A percentile compares a stretch with the other conserved stretches of the same genome.
These are phyloP conservation scores for Zea mays DNA, from an alignment of 176 grass and related monocot species.

Conservation along the genomic window DNA sequence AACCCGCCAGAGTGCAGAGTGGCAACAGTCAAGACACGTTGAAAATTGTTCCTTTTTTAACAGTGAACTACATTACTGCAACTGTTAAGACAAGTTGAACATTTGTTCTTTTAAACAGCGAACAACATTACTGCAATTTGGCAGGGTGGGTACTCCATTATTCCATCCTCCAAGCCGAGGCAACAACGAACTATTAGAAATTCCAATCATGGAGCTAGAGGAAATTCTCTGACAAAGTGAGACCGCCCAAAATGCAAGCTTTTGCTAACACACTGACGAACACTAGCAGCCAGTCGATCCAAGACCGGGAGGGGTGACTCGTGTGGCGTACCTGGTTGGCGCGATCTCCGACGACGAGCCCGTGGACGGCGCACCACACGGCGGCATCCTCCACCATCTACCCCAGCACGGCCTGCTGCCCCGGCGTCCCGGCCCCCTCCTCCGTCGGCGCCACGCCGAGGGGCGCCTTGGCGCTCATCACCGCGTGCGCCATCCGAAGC, in stretches of 20 bases:
- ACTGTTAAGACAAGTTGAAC: background rate
- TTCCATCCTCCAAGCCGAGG: background rate
- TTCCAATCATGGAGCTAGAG: background rate
- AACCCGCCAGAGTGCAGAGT: background rate
- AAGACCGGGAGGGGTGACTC: background rate
- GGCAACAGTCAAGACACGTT: background rate
- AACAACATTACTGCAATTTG: too few relatives aligned
- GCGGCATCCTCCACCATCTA: slow-evolving; percentile 54
- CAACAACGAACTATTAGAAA: background rate
- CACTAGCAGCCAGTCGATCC: background rate
- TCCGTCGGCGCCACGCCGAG: slow-evolving; percentile 9
- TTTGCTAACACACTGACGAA: background rate
- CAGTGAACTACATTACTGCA: background rate
- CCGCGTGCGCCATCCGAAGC: background rate
- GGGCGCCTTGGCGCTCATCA: slow-evolving; percentile 24
- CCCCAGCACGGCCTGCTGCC: slow-evolving; percentile 1
- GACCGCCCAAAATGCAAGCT: background rate
- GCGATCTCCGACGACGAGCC: slow-evolving; percentile 72
- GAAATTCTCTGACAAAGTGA: too few relatives aligned
- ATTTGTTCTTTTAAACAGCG: too few relatives aligned
- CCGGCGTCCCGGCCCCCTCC: slow-evolving; percentile 11
- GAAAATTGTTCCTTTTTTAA: background rate
- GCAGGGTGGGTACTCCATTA: background rate
- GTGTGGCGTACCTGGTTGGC: slow-evolving; percentile 39
- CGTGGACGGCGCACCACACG: slow-evolving; percentile 62